Conservation (phyloP, 805 yeast genomes). For the Candida multigemmis region DNA sequence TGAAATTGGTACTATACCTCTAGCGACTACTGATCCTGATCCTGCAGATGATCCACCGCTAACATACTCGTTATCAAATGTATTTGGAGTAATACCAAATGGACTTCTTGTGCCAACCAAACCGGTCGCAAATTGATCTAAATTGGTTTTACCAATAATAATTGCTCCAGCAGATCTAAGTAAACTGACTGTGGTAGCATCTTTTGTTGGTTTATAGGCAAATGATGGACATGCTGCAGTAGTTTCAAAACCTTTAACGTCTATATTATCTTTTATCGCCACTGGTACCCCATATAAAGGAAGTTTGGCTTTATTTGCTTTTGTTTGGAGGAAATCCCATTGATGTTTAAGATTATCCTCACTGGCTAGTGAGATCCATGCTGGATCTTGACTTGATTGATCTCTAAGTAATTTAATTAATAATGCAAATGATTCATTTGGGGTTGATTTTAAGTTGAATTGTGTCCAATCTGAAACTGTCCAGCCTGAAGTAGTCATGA, state of each 20-base stretch:
- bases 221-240: conserved; percentile 95
- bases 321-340: conserved; percentile 67
- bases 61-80: conserved; percentile 69
- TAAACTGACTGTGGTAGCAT: conserved; percentile 67
- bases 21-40: conserved; percentile 83
- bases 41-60: conserved; percentile 97
- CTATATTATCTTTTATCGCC: conserved; percentile 93
- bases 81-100: conserved; percentile 80
- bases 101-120: conserved; percentile 94
- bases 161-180: conserved; percentile 88
- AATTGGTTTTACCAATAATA: conserved; percentile 85
- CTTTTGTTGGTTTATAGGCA: conserved; percentile 56
- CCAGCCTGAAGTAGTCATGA: conserved; percentile 53
- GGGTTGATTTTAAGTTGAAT: conserved; percentile 55
- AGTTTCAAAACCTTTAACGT: conserved; percentile 70
- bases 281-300: conserved; percentile 91
- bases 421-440: conserved; percentile 47
- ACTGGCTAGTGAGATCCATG: conserved; percentile 82
- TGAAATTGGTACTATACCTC: conserved; percentile 83
- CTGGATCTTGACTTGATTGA: conserved; percentile 55
- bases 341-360: conserved; percentile 60
- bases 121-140: conserved; percentile 98
- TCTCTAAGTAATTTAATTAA: conserved; percentile 36
- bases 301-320: conserved; percentile 40
- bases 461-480: conserved; percentile 69